Evolutionary conservation across 108 stramenopile species (phyloP).

Genomic region (Heterococcus sp.): DNA sequence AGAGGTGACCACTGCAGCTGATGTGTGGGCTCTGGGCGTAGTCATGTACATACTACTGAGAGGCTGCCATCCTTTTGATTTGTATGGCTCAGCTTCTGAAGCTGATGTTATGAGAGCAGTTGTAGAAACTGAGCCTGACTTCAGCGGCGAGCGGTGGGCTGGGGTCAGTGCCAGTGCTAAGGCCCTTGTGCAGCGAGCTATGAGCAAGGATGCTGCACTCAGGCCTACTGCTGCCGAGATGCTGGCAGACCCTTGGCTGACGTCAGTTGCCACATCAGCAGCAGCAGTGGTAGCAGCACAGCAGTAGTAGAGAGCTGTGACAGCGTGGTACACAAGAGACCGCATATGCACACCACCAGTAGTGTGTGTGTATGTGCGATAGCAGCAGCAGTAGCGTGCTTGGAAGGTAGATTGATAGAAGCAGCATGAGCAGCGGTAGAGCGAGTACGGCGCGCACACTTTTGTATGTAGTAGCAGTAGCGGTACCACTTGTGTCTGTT

Average conservation of each 20-base stretch:
- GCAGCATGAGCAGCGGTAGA: too few species aligned
- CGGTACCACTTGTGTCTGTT: too few species aligned
- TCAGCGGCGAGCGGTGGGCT: not conserved
- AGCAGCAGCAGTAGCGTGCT: too few species aligned
- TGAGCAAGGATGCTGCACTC: slow-evolving; percentile 44
- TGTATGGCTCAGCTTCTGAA: slow-evolving; percentile 6
- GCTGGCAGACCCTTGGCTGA: slow-evolving; percentile 49
- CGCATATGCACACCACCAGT: too few species aligned
- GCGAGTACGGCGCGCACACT: too few species aligned
- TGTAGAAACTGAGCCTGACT: slow-evolving; percentile 19
- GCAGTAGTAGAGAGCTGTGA: too few species aligned
- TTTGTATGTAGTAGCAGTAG: too few species aligned
- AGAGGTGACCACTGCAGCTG: not conserved
- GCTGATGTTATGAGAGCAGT: slow-evolving; percentile 22
- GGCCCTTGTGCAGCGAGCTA: slow-evolving; percentile 49
- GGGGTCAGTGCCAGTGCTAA: slow-evolving; percentile 26
- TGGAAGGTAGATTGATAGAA: too few species aligned
- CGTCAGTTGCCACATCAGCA: not conserved
- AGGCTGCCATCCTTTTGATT: slow-evolving; percentile 34
- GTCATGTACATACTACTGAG: slow-evolving; percentile 36
- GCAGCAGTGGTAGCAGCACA: too few species aligned
- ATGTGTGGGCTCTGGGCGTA: slow-evolving; percentile 47
- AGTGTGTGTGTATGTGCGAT: too few species aligned
- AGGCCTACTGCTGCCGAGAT: slow-evolving; percentile 56
- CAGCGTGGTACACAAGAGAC: too few species aligned